These are phyloP conservation scores for Aspergillus ochraceoroseus DNA, from an alignment of 2,329 filamentous ascomycete species.

Conservation along the genomic window DNA sequence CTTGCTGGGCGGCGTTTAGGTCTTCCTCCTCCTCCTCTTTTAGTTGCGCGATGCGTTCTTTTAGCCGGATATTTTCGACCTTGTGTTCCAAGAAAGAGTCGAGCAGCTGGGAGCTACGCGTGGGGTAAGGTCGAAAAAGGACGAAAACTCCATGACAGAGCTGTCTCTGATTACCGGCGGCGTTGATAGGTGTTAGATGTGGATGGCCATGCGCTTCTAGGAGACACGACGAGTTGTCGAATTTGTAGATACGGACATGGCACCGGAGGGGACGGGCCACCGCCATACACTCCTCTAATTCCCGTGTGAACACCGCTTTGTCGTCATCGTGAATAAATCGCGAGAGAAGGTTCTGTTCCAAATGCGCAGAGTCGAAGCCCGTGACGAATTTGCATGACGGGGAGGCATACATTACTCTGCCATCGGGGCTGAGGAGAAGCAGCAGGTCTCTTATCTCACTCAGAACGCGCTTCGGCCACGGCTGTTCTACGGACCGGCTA, in stretches of 20 bases:
- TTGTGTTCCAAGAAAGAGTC: slow-evolving; percentile 96
- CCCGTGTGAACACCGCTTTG: slow-evolving; percentile 71
- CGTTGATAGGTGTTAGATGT: slow-evolving; percentile 62
- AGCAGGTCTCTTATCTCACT: slow-evolving; percentile 86
- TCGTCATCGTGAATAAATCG: slow-evolving; percentile 86
- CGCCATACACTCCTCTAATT: slow-evolving; percentile 84
- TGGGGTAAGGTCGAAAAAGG: slow-evolving; percentile 85
- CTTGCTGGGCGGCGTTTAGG: slow-evolving; percentile 55
- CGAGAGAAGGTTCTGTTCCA: slow-evolving; percentile 69
- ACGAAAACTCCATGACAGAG: slow-evolving; percentile 90
- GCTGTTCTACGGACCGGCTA: slow-evolving; percentile 42
- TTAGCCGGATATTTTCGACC: slow-evolving; percentile 86
- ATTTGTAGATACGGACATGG: slow-evolving; percentile 77
- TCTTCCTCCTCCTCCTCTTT: slow-evolving; percentile 82
- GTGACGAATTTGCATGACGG: slow-evolving; percentile 70
- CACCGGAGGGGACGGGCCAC: slow-evolving; percentile 73
- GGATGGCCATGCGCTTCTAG: slow-evolving; percentile 92
- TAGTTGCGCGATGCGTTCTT: slow-evolving; percentile 76
- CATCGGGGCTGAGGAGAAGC: slow-evolving; percentile 79
- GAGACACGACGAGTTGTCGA: slow-evolving; percentile 68
- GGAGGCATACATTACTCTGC: slow-evolving; percentile 79
- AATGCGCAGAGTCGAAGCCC: slow-evolving; percentile 65
- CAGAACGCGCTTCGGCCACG: slow-evolving; percentile 85
- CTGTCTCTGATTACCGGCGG: slow-evolving; percentile 58
- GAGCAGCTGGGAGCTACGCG: slow-evolving; percentile 74